A percentile compares a stretch with the other conserved stretches of the same genome.
phyloP scores from a whole-genome alignment of 306 rosid genomes.

The Corylus heterophylla region DNA sequence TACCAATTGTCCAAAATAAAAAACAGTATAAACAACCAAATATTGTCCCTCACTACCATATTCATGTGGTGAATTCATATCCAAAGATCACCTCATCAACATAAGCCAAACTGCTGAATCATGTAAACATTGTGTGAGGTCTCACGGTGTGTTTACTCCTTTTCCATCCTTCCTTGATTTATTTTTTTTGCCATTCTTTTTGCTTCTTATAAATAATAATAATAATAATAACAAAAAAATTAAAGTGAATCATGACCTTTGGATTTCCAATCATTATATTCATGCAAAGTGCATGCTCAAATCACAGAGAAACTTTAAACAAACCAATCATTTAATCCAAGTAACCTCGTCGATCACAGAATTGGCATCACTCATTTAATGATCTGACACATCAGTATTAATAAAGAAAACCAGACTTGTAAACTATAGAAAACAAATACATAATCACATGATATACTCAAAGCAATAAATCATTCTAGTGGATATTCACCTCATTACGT shows the following conservation, averaged over 20 bases:
- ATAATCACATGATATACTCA: conserved; percentile 16
- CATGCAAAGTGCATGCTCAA: not conserved
- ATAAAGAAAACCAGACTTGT: not conserved
- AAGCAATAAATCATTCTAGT: conserved; percentile 20
- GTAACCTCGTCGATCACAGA: not conserved
- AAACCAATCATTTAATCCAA: not conserved
- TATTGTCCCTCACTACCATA: not conserved
- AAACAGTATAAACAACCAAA: not conserved
- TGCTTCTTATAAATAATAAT: not conserved
- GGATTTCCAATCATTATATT: not conserved
- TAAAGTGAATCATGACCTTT: not conserved
- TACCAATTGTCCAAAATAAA: conserved; percentile 28
- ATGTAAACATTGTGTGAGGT: not conserved
- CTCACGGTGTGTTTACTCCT: not conserved
- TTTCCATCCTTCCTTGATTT: conserved; percentile 11
- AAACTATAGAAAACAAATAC: not conserved
- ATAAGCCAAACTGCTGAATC: conserved; percentile 12
- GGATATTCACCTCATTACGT: conserved; percentile 84
- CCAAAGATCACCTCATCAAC: conserved; percentile 11
- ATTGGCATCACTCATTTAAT: not conserved
- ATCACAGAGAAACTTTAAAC: not conserved
- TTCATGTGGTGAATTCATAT: conserved; percentile 12
- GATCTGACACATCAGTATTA: not conserved
- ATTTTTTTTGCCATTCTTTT: not conserved
- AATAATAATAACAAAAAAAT: not conserved